These are phyloP conservation scores for Endocalyx cinctus DNA, from an alignment of 2,329 filamentous ascomycete species.

Conservation along the genomic window DNA sequence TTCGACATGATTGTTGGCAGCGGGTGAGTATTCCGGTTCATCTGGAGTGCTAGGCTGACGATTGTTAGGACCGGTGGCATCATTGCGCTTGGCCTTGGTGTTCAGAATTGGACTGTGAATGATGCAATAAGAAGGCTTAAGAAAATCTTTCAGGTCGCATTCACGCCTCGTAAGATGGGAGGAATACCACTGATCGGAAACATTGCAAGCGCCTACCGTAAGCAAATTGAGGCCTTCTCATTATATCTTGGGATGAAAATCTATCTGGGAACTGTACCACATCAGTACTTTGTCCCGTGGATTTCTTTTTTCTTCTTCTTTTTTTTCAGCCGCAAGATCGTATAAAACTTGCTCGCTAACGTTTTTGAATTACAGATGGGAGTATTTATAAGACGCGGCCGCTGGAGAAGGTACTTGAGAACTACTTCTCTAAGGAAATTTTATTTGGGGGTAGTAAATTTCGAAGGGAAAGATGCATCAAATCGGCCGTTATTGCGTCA, in stretches of 20 bases:
- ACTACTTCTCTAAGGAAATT: slow-evolving; percentile 24
- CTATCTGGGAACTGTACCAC: too few relatives aligned
- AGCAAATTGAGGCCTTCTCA: too few relatives aligned
- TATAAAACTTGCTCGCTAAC: too few relatives aligned
- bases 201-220: slow-evolving; percentile 24
- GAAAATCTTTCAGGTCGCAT: slow-evolving; percentile 23
- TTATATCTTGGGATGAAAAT: too few relatives aligned
- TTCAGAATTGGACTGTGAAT: slow-evolving; percentile 28
- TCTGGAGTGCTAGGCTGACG: slow-evolving; percentile 3
- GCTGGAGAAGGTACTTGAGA: slow-evolving; percentile 19
- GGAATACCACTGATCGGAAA: slow-evolving; percentile 23
- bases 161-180: slow-evolving; percentile 23
- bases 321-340: too few relatives aligned
- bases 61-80: slow-evolving; percentile 22
- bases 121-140: slow-evolving; percentile 26
- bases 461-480: slow-evolving; percentile 16
- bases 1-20: slow-evolving; percentile 29
- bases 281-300: too few relatives aligned
- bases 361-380: too few relatives aligned
- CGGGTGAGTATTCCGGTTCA: slow-evolving; percentile 16
- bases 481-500: slow-evolving; percentile 24
- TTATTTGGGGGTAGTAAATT: slow-evolving; percentile 25
- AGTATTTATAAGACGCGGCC: slow-evolving; percentile 28
- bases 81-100: slow-evolving; percentile 25
- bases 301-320: too few relatives aligned